phyloP scores from a whole-genome alignment of 371 early-diverging fungal species.

The Neoconidiobolus thromboides region DNA sequence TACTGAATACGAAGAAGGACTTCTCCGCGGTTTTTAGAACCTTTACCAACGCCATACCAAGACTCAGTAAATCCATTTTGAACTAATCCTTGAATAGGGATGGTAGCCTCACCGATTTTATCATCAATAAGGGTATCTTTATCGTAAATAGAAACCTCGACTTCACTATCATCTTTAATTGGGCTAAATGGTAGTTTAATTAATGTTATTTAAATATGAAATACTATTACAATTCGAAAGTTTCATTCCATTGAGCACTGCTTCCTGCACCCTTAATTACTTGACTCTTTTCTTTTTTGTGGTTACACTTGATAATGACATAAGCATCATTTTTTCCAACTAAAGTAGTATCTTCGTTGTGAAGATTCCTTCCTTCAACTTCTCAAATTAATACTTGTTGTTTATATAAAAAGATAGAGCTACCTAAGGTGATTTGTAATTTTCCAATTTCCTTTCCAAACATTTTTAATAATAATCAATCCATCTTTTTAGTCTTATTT shows the following conservation, averaged over 20 bases:
- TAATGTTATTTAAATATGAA: background rate
- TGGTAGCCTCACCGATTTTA: conserved; percentile 1
- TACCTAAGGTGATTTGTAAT: background rate
- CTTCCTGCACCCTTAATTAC: conserved; percentile 3
- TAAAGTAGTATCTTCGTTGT: background rate
- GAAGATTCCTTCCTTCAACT: conserved; percentile 5
- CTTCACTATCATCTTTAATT: conserved; percentile 4
- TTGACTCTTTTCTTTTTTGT: background rate
- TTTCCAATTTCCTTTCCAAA: background rate
- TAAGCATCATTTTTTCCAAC: conserved; percentile 6
- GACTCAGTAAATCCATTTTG: background rate
- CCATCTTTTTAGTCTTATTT: too few species aligned
- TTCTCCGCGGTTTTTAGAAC: conserved; percentile 5
- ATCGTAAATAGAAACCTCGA: conserved; percentile 1
- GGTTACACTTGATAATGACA: background rate
- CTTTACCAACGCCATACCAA: conserved; percentile 6
- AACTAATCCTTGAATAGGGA: conserved; percentile 1
- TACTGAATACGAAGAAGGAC: conserved; percentile 3
- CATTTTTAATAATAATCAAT: background rate
- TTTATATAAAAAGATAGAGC: background rate
- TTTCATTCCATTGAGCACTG: background rate
- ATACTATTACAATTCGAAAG: conserved; percentile 3
- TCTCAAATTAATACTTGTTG: background rate
- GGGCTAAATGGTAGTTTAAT: background rate
- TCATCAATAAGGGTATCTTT: conserved; percentile 4